Evolutionary conservation across 495 filamentous ascomycete species (phyloP).

Genomic region (Elasticomyces elasticus): DNA sequence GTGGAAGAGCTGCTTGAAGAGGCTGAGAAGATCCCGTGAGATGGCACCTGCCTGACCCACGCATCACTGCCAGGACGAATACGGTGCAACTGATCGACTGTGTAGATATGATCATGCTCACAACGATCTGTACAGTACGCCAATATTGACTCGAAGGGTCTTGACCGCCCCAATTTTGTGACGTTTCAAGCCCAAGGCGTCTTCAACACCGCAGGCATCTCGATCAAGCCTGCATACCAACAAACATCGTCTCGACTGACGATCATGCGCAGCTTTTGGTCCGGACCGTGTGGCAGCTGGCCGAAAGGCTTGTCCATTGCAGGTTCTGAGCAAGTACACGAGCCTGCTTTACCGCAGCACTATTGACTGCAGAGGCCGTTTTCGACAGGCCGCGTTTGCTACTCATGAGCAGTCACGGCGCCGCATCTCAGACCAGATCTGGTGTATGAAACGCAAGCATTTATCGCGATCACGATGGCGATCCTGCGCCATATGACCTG

Average conservation of each 20-base stretch:
- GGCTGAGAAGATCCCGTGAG: constrained; percentile 56
- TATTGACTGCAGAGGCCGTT: too few species aligned
- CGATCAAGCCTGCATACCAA: not conserved
- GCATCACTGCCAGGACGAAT: not conserved
- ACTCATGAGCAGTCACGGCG: too few species aligned
- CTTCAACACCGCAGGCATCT: not conserved
- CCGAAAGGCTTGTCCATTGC: too few species aligned
- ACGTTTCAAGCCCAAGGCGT: not conserved
- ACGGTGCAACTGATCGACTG: not conserved
- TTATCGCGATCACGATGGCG: not conserved
- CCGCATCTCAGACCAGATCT: not conserved
- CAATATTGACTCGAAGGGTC: too few species aligned
- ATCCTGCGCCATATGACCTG: not conserved
- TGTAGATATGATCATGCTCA: not conserved
- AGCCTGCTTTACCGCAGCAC: not conserved
- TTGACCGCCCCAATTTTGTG: too few species aligned
- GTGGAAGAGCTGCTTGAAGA: constrained; percentile 79
- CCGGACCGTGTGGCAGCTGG: too few species aligned
- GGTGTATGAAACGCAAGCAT: not conserved
- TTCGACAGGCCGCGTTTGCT: too few species aligned
- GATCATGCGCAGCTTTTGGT: too few species aligned
- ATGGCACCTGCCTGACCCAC: not conserved
- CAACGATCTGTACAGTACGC: not conserved
- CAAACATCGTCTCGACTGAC: not conserved
- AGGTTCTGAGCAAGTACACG: not conserved